These are phyloP conservation scores for Neurospora sp. DNA, from an alignment of 495 filamentous ascomycete species.

Conservation along the genomic window DNA sequence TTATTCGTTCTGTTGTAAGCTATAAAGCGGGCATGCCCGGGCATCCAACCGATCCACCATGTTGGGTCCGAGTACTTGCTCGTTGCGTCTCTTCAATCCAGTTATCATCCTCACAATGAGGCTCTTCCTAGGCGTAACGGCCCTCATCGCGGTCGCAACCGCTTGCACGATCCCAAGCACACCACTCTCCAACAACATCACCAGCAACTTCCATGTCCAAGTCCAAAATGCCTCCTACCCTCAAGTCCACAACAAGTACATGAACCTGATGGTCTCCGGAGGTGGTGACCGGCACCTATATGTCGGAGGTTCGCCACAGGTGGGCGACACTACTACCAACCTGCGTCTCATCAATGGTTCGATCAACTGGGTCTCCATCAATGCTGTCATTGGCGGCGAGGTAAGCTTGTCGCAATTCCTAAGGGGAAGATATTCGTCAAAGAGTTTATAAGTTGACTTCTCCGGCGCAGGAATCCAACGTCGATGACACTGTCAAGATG, in stretches of 20 bases:
- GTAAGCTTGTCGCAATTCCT: constrained; percentile 14
- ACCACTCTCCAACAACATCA: constrained; percentile 28
- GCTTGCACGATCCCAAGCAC: constrained; percentile 29
- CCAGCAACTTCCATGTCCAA: constrained; percentile 32
- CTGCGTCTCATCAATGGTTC: constrained; percentile 37
- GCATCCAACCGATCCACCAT: not conserved
- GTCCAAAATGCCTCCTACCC: constrained; percentile 41
- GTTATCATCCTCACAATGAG: not conserved
- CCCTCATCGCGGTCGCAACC: constrained; percentile 19
- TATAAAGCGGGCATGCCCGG: not conserved
- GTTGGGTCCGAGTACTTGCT: not conserved
- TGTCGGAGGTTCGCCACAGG: constrained; percentile 26
- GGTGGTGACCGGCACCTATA: constrained; percentile 42
- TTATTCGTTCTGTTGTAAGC: not conserved
- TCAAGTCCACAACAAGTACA: constrained; percentile 36
- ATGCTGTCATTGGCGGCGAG: constrained; percentile 38
- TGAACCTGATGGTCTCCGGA: constrained; percentile 40
- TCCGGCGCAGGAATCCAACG: constrained; percentile 17
- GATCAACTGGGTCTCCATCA: constrained; percentile 24
- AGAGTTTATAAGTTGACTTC: not conserved
- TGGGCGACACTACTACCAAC: constrained; percentile 34
- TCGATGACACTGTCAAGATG: constrained; percentile 46
- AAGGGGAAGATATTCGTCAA: not conserved
- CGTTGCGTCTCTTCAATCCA: not conserved
- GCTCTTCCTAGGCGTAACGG: not conserved